Conservation (phyloP, 2,329 filamentous ascomycete genomes). For the Fusarium odoratissimum region DNA sequence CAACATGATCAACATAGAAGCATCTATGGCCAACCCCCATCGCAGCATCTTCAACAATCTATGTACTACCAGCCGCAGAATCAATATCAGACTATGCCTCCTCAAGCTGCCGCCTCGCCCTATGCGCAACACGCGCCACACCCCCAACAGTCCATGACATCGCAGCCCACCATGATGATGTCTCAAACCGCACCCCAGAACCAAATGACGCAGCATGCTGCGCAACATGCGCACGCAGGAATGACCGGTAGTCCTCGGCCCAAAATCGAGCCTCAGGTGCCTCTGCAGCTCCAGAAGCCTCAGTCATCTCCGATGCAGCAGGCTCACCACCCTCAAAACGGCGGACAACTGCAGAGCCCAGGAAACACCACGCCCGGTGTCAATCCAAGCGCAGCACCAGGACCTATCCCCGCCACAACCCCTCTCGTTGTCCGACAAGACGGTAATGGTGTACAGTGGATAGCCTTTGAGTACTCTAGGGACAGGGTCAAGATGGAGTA, state of each 20-base stretch:
- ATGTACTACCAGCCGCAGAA: constrained; percentile 79
- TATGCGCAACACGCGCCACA: constrained; percentile 69
- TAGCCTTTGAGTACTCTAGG: constrained; percentile 96
- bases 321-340: constrained; percentile 52
- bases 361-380: constrained; percentile 62
- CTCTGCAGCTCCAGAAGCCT: constrained; percentile 70
- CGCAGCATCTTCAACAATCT: constrained; percentile 81
- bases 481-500: constrained; percentile 99
- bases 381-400: constrained; percentile 91
- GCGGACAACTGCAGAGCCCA: constrained; percentile 54
- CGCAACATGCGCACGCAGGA: constrained; percentile 64
- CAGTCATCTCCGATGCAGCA: constrained; percentile 57
- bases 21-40: constrained; percentile 83
- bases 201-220: constrained; percentile 69
- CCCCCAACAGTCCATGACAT: constrained; percentile 68
- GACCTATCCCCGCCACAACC: constrained; percentile 95
- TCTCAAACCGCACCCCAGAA: constrained; percentile 68
- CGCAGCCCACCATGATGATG: constrained; percentile 75
- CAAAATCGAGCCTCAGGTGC: constrained; percentile 72
- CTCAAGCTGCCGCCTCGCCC: constrained; percentile 69
- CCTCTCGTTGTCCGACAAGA: constrained; percentile 94
- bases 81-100: constrained; percentile 74
- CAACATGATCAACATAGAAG: constrained; percentile 89
- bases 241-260: constrained; percentile 72
- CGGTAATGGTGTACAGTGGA: constrained; percentile 97